Evolutionary conservation across 1,284 basidiomycete species (phyloP).

Genomic region (Boletus hoseneyae): DNA sequence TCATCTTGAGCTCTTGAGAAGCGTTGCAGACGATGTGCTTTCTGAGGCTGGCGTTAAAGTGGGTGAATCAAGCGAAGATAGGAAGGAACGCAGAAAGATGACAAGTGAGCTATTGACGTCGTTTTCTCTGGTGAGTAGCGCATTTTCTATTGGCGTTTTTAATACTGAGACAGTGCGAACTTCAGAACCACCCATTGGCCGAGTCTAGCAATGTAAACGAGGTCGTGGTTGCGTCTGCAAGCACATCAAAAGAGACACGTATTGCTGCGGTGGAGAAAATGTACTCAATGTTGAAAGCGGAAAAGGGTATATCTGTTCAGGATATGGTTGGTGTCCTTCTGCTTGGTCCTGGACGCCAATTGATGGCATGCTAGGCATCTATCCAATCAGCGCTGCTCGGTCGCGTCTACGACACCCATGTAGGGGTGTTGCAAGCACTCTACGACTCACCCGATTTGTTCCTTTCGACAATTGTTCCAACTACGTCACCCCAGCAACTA

Average conservation of each 20-base stretch:
- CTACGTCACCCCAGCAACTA: conserved; percentile 38
- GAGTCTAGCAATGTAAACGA: conserved; percentile 36
- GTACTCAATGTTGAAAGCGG: conserved; percentile 34
- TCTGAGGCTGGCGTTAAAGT: conserved; percentile 31
- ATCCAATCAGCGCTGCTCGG: conserved; percentile 53
- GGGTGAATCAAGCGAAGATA: conserved; percentile 35
- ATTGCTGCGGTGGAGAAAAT: conserved; percentile 50
- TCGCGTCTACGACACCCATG: conserved; percentile 63
- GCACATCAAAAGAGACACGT: conserved; percentile 48
- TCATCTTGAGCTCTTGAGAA: conserved; percentile 46
- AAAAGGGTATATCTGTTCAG: conserved; percentile 24
- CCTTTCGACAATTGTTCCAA: conserved; percentile 36
- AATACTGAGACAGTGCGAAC: neutral
- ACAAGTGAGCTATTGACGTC: conserved; percentile 53
- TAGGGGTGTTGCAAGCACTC: conserved; percentile 60
- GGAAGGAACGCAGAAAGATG: conserved; percentile 39
- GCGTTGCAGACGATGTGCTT: conserved; percentile 37
- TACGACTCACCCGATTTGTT: conserved; percentile 53
- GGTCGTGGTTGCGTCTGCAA: conserved; percentile 53
- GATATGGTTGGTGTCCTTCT: conserved; percentile 32
- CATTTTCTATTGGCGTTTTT: neutral
- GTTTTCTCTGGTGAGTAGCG: conserved; percentile 47
- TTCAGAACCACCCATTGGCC: conserved; percentile 31
- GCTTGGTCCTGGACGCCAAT: neutral
- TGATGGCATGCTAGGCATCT: conserved; percentile 38